Evolutionary conservation across 192 early-diverging fungal genomes (phyloP).

Genomic region (Rhizoclosmatium globosum): DNA sequence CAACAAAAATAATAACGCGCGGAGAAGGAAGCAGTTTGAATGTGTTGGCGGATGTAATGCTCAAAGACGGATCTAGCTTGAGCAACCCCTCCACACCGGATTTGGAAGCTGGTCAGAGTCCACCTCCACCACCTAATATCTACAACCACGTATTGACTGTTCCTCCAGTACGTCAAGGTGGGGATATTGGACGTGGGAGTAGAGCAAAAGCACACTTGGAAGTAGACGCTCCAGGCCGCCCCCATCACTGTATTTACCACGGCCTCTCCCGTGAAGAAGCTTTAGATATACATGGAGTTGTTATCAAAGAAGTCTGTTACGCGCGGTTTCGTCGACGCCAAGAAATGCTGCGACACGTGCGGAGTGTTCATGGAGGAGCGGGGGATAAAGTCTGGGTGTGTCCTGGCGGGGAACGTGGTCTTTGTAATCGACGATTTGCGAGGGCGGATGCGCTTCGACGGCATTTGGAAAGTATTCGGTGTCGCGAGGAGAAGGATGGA

Average conservation of each 20-base stretch:
- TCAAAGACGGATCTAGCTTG: too few species aligned
- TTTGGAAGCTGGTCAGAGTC: too few species aligned
- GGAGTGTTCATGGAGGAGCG: conserved; percentile 24
- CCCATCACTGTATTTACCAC: conserved; percentile 11
- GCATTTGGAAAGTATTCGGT: conserved; percentile 17
- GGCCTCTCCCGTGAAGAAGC: not conserved
- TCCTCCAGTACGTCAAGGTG: too few species aligned
- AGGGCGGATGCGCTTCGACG: conserved; percentile 20
- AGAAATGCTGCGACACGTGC: conserved; percentile 24
- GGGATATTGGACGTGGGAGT: not conserved
- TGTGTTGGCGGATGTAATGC: too few species aligned
- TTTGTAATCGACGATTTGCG: conserved; percentile 20
- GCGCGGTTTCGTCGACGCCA: conserved; percentile 28
- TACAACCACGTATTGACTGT: too few species aligned
- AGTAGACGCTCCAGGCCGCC: not conserved
- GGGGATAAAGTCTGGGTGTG: conserved; percentile 15
- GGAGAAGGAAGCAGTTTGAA: too few species aligned
- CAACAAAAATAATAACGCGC: too few species aligned
- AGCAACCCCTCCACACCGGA: too few species aligned
- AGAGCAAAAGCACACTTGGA: not conserved
- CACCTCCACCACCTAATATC: too few species aligned
- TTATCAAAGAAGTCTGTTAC: not conserved
- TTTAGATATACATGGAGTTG: not conserved
- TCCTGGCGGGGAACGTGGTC: not conserved
- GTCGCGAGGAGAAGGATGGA: conserved; percentile 8